Base-by-base conservation (phyloP, 768 basidiomycete species). In the Dacryopinax spathularia region DNA sequence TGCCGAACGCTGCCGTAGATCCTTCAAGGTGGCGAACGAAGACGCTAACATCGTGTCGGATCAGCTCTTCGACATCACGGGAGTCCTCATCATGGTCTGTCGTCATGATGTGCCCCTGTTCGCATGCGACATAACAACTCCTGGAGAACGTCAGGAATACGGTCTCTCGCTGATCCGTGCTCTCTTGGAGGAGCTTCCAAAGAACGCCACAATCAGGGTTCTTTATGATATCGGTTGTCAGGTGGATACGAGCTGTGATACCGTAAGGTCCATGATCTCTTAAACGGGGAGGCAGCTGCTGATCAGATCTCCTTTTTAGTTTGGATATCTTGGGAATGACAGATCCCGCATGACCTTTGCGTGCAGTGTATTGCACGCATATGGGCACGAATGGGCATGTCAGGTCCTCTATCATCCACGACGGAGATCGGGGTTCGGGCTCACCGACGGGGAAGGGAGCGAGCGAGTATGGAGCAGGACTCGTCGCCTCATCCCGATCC, bases 161-260 rank as follows among this genome's bases (percentile, higher is more conserved):
- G 63, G 35, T 10, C 6, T 66, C 22, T 37, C 65, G 7, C 31
- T 66, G 29, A 3, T 64, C 1, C 9, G 27, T 9, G 33, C 13
- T 5, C 39, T 66, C 37, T 12, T 60, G 5, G 27, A 34, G 2
- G 27, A 66, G 25, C 59, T 66, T 12, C 65, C 65, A 15, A 27
- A 27, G 71, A 20, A 72, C 63, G 0, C 66, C 68, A 61, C 75
- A 75, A 44, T 77, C 73, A 1, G 72, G 65, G 33, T 70, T 67
- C 62, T 78, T 73, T 13, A 72, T 75, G 12, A 70, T 62, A 66
- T 78, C 73, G 0, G 73, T 72, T 48, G 75, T 73, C 71, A 72
- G 76, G 41, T 79, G 74, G 3, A 71, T 68, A 1, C 73, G 61
- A 6, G 67, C 70, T 33, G 36, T 44, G 34, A 64, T 10, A 60